Base-by-base conservation (phyloP, 345 rosid genomes). In the Durio zibethinus region DNA sequence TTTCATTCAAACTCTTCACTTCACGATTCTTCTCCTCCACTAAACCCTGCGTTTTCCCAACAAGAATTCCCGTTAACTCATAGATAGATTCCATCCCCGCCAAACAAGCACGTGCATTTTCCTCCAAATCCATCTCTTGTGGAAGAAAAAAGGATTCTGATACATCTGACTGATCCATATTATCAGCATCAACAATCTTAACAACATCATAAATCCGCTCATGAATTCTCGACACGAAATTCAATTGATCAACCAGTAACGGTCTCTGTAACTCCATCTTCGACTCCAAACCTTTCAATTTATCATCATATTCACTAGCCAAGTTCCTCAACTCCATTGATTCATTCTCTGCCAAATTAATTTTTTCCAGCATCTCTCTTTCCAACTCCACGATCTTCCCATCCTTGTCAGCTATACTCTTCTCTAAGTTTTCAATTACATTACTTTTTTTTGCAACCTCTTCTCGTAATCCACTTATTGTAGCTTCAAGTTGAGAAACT, bases 401-500 rank as follows among this genome's bases (percentile, higher is more conserved):
- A 10, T 90, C 93, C 86, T 87, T 93, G 71, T 89, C 93, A 8
- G 29, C 83, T 74, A 89, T 71, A 52, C 16, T 79, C 72, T 82
- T 91, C 89, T 92, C 91, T 73, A 92, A 86, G 67, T 82, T 83
- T 76, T 91, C 94, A 48, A 91, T 62, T 61, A 43, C 12, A 4
- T 77, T 82, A 76, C 82, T 83, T 83, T 91, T 97, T 80, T 89
- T 84, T 0, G 80, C 89, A 59, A 90, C 90, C 78, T 94, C 98
- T 10, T 89, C 93, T 77, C 87, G 82, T 81, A 97, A 81, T 54
- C 89, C 87, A 80, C 91, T 84, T 77, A 97, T 91, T 0, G 95
- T 82, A 48, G 98, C 94, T 84, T 97, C 98, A 70, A 97, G 91
- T 87, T 94, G 93, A 20, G 98, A 97, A 83, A 97, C 98, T 84